Evolutionary conservation across 768 basidiomycete genomes (phyloP), one percentile per base, ranked within the genome.

Genomic region (Exsudoporus frostii): DNA sequence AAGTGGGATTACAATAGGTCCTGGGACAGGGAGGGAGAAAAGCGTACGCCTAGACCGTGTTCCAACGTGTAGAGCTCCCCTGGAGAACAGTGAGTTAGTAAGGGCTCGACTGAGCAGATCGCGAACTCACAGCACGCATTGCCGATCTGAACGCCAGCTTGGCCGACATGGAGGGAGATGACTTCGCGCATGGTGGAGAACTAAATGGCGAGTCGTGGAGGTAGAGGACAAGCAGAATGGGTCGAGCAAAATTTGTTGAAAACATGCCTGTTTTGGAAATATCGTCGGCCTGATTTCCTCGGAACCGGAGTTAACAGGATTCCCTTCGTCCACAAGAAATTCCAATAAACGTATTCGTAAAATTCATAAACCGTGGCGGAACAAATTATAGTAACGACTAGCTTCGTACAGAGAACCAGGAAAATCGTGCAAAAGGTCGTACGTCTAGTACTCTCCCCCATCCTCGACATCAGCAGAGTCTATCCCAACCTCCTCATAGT

Each of bases 11-110:
- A 65, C 44, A 48, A 50, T 48, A 66, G 58, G 39, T 34, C 39
- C 44, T 53, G 51, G 37, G 37, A 45, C 27, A n/a, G 7, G 39
- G 30, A 37, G 2, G 1, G 32, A 38, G 36, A 32, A 41, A 24
- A 17, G 79, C 90, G 68, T 71, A 96, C 95, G 74, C 85, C 91
- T 54, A 99, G 79, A 64, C 96, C 96, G 68, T 98, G 96, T 74
- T 99, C 96, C 66, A 98, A 81, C 61, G 94, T 97, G 79, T 98
- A 99, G 57, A 98, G 85, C 74, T 97, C 95, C 95, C 91, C 90
- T 92, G 67, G 65, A 57, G 34, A 56, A 30, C 54, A 2, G 51
- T 62, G 17, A 58, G 58, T 52, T 38, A 39, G 47, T 27, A 50
- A 53, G 45, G 44, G 39, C 10, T 30, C 40, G 44, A 38, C 47